Evolutionary conservation across 1,284 basidiomycete genomes (phyloP).

Genomic region (Stygiomarasmius scandens): DNA sequence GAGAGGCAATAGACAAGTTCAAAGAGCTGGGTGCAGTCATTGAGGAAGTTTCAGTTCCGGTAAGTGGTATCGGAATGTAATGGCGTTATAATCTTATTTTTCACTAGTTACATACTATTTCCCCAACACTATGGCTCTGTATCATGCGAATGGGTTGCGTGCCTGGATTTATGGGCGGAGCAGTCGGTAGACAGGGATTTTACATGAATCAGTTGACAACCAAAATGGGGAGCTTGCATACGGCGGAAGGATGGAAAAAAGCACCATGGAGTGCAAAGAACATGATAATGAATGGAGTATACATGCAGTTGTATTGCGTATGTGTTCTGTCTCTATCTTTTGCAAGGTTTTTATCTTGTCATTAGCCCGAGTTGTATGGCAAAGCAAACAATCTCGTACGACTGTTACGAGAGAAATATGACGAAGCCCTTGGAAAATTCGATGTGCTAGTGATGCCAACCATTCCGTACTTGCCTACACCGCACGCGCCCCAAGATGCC

Average conservation of each 20-base stretch:
- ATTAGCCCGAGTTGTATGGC: constrained; percentile 12
- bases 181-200: constrained; percentile 2
- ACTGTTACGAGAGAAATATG: constrained; percentile 5
- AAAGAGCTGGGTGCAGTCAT: constrained; percentile 7
- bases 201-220: constrained; percentile 1
- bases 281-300: constrained; percentile 9
- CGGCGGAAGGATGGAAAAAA: constrained; percentile 13
- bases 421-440: constrained; percentile 5
- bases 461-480: constrained; percentile 7
- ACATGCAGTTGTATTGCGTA: background rate
- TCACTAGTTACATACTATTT: constrained; percentile 3
- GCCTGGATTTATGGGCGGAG: constrained; percentile 4
- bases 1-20: constrained; percentile 8
- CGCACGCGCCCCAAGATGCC: constrained; percentile 6
- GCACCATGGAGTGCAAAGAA: constrained; percentile 9
- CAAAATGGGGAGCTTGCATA: constrained; percentile 11
- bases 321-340: too few species aligned
- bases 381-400: constrained; percentile 8
- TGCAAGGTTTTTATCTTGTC: background rate
- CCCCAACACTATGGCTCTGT: constrained; percentile 5
- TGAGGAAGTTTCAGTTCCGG: constrained; percentile 11
- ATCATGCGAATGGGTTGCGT: constrained; percentile 8
- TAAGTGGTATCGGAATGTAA: background rate
- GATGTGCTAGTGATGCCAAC: constrained; percentile 14
- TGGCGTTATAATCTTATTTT: background rate